These are phyloP conservation scores for Populus pruinosa DNA, from an alignment of 345 rosid species.

Conservation along the genomic window DNA sequence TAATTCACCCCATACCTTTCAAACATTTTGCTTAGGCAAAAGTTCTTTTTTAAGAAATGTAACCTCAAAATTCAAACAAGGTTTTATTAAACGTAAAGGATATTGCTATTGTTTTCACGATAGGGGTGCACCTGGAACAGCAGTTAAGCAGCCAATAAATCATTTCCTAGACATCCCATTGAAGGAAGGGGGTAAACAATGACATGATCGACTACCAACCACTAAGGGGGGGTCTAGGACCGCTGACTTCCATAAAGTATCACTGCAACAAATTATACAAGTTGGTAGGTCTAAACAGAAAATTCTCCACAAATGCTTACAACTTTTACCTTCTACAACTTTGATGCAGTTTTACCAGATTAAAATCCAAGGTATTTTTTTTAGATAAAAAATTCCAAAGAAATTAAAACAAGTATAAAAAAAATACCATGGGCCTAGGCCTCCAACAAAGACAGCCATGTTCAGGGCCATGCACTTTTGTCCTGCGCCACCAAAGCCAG, in stretches of 20 bases:
- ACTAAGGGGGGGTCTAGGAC: neutral
- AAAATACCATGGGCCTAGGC: constrained; percentile 43
- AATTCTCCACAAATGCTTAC: neutral
- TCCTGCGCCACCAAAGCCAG: constrained; percentile 66
- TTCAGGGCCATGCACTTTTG: constrained; percentile 51
- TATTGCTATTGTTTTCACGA: too few relatives aligned
- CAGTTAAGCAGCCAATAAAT: too few relatives aligned
- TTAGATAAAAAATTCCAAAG: too few relatives aligned
- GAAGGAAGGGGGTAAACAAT: neutral
- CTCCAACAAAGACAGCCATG: constrained; percentile 57
- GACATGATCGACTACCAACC: neutral
- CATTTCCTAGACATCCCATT: too few relatives aligned
- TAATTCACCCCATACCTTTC: too few relatives aligned
- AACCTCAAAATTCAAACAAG: too few relatives aligned
- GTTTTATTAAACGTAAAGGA: too few relatives aligned
- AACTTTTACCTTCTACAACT: neutral
- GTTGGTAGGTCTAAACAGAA: neutral
- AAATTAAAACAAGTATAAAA: neutral
- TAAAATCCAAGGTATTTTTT: neutral
- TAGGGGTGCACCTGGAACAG: too few relatives aligned
- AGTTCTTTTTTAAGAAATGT: too few relatives aligned
- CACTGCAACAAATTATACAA: neutral
- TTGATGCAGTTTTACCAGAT: neutral
- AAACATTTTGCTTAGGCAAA: too few relatives aligned
- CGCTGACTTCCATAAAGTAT: neutral